phyloP scores from a whole-genome alignment of 257 asterid species.

The Fraxinus quadrangulata region DNA sequence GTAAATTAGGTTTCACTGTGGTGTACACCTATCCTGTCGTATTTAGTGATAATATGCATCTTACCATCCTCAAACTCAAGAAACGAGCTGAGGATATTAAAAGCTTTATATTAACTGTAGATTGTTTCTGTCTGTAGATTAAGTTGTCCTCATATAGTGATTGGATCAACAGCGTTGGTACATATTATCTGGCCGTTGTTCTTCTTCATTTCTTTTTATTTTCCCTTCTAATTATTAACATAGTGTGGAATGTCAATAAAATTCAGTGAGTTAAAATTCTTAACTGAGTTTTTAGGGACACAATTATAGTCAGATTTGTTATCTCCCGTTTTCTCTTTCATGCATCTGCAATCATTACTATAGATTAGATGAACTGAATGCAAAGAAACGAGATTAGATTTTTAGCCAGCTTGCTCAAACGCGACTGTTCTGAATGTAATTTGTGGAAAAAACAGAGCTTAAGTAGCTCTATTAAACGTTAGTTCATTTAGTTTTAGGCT shows the following conservation, averaged over 20 bases:
- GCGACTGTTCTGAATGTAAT: not conserved
- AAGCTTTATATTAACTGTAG: not conserved
- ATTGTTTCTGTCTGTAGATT: constrained; percentile 16
- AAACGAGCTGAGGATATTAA: not conserved
- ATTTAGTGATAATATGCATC: not conserved
- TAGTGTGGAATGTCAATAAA: constrained; percentile 9
- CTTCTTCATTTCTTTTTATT: not conserved
- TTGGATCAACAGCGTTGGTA: not conserved
- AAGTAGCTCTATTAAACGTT: not conserved
- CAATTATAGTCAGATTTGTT: not conserved
- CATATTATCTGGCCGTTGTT: not conserved
- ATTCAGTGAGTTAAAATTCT: constrained; percentile 6
- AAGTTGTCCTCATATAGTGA: constrained; percentile 6
- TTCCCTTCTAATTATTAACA: constrained; percentile 2
- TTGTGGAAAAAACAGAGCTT: not conserved
- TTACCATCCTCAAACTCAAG: not conserved
- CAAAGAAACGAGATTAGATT: not conserved
- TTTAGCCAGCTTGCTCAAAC: not conserved
- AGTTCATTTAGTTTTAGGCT: not conserved
- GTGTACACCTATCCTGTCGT: constrained; percentile 4
- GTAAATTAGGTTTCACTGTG: not conserved
- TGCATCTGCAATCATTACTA: not conserved
- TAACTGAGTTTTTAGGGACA: not conserved
- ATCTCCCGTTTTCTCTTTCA: not conserved
- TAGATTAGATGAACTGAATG: not conserved